phyloP scores from a whole-genome alignment of 1,284 basidiomycete genomes.

The Fomitopsis schrenkii region DNA sequence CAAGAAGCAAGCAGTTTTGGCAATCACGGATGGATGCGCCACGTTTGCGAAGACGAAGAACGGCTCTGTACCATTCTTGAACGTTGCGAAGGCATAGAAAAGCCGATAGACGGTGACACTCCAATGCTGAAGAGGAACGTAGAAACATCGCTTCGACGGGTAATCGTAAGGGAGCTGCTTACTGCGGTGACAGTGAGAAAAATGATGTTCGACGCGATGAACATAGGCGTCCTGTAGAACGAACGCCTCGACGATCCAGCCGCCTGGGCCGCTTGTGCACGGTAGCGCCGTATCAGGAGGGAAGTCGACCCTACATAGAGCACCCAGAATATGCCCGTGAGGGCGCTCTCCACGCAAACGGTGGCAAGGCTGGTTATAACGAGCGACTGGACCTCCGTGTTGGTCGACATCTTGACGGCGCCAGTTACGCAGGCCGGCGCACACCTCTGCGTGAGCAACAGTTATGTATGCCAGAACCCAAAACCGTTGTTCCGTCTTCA shows the following conservation, averaged over 20 bases:
- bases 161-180: background rate
- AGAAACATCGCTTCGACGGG: background rate
- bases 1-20: background rate
- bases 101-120: background rate
- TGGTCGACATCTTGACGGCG: background rate
- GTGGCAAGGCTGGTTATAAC: slow-evolving; percentile 3
- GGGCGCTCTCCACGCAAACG: slow-evolving; percentile 3
- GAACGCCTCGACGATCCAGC: background rate
- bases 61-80: background rate
- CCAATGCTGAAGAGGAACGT: background rate
- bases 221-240: background rate
- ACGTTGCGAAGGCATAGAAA: background rate
- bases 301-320: background rate
- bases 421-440: background rate
- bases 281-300: background rate
- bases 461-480: background rate
- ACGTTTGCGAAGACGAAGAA: background rate
- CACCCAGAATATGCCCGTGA: slow-evolving; percentile 1
- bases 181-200: slow-evolving; percentile 1
- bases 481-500: background rate
- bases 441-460: background rate
- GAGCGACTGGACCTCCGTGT: background rate
- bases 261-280: background rate
- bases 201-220: slow-evolving; percentile 1
- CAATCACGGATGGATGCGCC: background rate